Evolutionary conservation across 305 asterid species (phyloP), one percentile per base, ranked within the genome.

Genomic region (Fraxinus baroniana): DNA sequence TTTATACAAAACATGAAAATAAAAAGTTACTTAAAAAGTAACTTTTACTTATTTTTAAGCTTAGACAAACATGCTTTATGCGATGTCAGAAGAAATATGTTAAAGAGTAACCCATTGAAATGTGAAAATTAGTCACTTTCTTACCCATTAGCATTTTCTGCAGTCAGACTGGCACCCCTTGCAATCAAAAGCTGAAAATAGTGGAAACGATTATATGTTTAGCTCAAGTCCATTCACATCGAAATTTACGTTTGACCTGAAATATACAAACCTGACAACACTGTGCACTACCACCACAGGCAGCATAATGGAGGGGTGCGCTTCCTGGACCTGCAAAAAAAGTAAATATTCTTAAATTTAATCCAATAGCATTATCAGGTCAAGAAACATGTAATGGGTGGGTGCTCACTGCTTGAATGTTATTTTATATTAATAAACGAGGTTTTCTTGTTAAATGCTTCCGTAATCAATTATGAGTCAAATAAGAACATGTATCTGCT

Each of bases 261-360:
- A 81, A 73, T 13, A 81, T 73, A 85, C 89, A 30, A 46, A 93
- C 98, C 94, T 90, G 96, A 85, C 98, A 94, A 84, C 98, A 93
- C 76, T 89, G 92, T 30, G 93, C 89, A 89, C 90, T 92, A 78
- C 98, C 98, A 71, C 98, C 98, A 78, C 98, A 93, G 68, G 98
- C 97, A 81, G 98, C 98, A 84, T 94, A 94, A 84, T 94, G 98
- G 83, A 94, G 97, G 17, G 98, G 93, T 26, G 95, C 90, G 88
- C 98, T 94, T 83, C 98, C 97, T 62, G 97, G 91, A 84, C 98
- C 98, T 94, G 87, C 76, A 88, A 24, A 62, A 60, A n/a, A n/a
- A n/a, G n/a, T n/a, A n/a, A n/a, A n/a, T n/a, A n/a, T n/a, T n/a
- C n/a, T n/a, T n/a, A n/a, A n/a, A n/a, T n/a, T n/a, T n/a, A n/a